Evolutionary conservation across 495 filamentous ascomycete genomes (phyloP).

Genomic region (Penicillium verhagenii): DNA sequence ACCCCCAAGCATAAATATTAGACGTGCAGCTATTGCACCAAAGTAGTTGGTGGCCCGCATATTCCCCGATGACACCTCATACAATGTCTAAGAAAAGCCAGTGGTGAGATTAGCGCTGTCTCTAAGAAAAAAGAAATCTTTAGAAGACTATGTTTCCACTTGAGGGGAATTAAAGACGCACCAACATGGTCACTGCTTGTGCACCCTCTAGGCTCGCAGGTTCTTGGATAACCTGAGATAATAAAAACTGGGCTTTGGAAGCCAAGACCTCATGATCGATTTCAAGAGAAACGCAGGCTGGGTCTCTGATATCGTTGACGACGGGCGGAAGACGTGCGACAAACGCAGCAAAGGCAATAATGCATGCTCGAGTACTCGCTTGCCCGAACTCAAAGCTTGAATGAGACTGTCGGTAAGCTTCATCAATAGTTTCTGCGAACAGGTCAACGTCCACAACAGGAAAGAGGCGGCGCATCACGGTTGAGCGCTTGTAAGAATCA

Average conservation of each 20-base stretch:
- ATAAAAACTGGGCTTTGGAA: constrained; percentile 36
- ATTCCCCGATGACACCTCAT: constrained; percentile 46
- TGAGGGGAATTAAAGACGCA: constrained; percentile 20
- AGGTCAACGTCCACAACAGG: constrained; percentile 40
- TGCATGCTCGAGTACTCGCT: constrained; percentile 36
- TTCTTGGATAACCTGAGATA: constrained; percentile 43
- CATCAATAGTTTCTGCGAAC: constrained; percentile 40
- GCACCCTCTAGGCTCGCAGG: constrained; percentile 35
- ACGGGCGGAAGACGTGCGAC: constrained; percentile 28
- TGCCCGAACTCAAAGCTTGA: constrained; percentile 15
- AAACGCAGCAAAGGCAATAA: constrained; percentile 47
- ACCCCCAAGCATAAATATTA: constrained; percentile 49
- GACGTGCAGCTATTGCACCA: constrained; percentile 40
- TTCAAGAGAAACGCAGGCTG: background rate
- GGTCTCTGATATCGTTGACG: background rate
- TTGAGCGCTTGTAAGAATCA: constrained; percentile 21
- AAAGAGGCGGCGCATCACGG: constrained; percentile 42
- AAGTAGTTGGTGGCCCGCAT: constrained; percentile 44
- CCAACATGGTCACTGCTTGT: constrained; percentile 47
- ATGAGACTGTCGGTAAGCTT: constrained; percentile 34
- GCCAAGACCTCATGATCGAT: constrained; percentile 35
- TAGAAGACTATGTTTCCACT: background rate
- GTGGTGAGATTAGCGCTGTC: background rate
- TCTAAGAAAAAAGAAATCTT: no score
- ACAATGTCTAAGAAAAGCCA: constrained; percentile 31